These are phyloP conservation scores for Lactarius pseudohatsudake DNA, from an alignment of 768 basidiomycete species.

Conservation along the genomic window DNA sequence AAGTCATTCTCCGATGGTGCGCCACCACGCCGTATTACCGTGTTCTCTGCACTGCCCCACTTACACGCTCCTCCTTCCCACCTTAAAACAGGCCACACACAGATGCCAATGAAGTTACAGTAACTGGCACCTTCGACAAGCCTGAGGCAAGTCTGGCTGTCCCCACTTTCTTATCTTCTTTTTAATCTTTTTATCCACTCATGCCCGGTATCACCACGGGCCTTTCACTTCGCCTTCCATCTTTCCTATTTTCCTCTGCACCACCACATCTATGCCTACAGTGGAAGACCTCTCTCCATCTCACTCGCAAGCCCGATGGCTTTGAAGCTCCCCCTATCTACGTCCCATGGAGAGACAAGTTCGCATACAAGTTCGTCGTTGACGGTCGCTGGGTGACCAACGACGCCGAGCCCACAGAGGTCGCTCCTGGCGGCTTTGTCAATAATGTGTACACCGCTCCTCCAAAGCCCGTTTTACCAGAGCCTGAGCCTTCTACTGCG, in stretches of 20 bases:
- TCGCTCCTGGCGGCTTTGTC: constrained; percentile 34
- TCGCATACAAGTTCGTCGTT: constrained; percentile 39
- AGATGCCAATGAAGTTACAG: constrained; percentile 28
- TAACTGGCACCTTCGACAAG: constrained; percentile 30
- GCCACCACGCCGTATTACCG: constrained; percentile 20
- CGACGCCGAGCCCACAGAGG: constrained; percentile 33
- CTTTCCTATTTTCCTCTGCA: constrained; percentile 20
- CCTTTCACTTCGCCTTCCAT: constrained; percentile 28
- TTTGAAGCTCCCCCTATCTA: constrained; percentile 33
- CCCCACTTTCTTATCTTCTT: not conserved
- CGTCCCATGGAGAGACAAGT: constrained; percentile 34
- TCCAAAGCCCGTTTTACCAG: constrained; percentile 17
- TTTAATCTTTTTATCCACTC: constrained; percentile 3
- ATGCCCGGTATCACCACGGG: constrained; percentile 28
- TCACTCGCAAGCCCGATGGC: constrained; percentile 33
- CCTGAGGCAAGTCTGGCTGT: constrained; percentile 25
- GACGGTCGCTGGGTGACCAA: constrained; percentile 37
- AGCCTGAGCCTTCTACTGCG: not conserved
- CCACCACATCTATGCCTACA: constrained; percentile 27
- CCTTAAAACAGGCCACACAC: constrained; percentile 28
- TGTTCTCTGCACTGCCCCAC: constrained; percentile 14
- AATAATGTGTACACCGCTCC: constrained; percentile 36
- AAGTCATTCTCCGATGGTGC: constrained; percentile 24
- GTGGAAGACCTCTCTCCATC: constrained; percentile 35
- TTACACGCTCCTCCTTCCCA: not conserved